Base-by-base conservation (phyloP, 768 basidiomycete species). In the Amanita rubescens region DNA sequence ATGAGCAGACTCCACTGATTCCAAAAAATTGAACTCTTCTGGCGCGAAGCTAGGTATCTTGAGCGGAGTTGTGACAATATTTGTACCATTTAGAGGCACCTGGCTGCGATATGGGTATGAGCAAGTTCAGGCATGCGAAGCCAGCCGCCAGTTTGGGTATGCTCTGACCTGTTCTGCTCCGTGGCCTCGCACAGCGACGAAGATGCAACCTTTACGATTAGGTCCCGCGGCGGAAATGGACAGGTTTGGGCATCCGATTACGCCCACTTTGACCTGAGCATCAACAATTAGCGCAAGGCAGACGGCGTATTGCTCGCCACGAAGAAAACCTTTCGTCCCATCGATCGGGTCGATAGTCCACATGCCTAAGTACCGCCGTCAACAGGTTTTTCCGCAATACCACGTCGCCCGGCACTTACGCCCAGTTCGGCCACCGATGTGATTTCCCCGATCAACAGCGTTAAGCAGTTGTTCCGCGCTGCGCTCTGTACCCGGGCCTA, bases 191-290 rank as follows among this genome's bases (percentile, higher is more conserved):
- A 90, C 83, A 15, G 93, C 90, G 33, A 89, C 77, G 63, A 96
- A 96, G 30, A 98, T 72, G 53, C 85, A 87, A 0, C 95, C 95
- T 44, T 76, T 83, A 34, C 74, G 75, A 10, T 78, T 79, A 3
- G 84, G 79, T 34, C 77, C 67, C 1, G 67, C 58, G 3, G 70
- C 67, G 59, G 81, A 73, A 35, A 82, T 68, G 9, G 84, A 87
- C 15, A 98, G 75, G 67, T 99, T 99, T 1, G 95, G 95, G 67
- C 94, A 96, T 6, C 92, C 93, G 59, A 94, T 85, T 15, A 94
- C 82, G 5, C 90, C 93, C 2, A 96, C 74, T 63, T 90, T 75
- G 33, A 92, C 89, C 49, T 82, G 66, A 0, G 86, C 78, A 58
- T 94, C 82, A 39, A 90, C 75, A 62, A 95, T 82, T 51, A 96